Evolutionary conservation across 495 filamentous ascomycete species (phyloP), one percentile per base, ranked within the genome.

Genomic region (Xylaria nigripes): DNA sequence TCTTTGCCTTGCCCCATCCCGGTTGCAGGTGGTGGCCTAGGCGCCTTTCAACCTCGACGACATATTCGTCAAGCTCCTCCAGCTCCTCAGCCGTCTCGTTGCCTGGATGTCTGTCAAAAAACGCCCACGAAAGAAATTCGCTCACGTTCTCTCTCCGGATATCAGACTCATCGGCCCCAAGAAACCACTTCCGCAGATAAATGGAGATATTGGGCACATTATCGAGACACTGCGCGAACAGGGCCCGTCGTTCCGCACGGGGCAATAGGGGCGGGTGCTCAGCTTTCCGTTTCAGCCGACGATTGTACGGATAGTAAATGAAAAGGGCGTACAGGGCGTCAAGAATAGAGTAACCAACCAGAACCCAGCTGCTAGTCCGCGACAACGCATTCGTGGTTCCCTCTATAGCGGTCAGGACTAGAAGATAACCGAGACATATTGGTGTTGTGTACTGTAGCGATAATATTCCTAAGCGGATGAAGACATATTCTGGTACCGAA

Each of bases 111-210:
- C 63, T 61, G 57, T 81, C 77, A 51, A 81, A 76, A 61, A 86
- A 81, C 3, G 79, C 82, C 84, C 83, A 86, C 24, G 75, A 63
- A 41, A 82, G 62, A 57, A 85, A 86, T 41, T 84, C 81, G 54
- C 78, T 79, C 45, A 87, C 64, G 59, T 87, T 86, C 34, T 86
- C 85, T 22, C 76, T 68, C 48, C 75, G 74, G 48, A 89, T 81
- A n/a, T 84, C 77, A 4, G 67, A 63, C n/a, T 66, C 34, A 30
- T 74, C 67, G n/a, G 82, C 81, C 25, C 75, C 77, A 15, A 82
- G 74, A 60, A 86, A 86, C 85, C 85, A 89, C 38, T 71, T 71
- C 30, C 61, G 65, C 34, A 87, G 61, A 60, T 86, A 89, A 30
- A 60, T 65, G 50, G 80, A 75, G 19, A 69, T 66, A 55, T 86